phyloP scores from a whole-genome alignment of 225 moss, liverwort and hornwort species.

The Neckera pumila region DNA sequence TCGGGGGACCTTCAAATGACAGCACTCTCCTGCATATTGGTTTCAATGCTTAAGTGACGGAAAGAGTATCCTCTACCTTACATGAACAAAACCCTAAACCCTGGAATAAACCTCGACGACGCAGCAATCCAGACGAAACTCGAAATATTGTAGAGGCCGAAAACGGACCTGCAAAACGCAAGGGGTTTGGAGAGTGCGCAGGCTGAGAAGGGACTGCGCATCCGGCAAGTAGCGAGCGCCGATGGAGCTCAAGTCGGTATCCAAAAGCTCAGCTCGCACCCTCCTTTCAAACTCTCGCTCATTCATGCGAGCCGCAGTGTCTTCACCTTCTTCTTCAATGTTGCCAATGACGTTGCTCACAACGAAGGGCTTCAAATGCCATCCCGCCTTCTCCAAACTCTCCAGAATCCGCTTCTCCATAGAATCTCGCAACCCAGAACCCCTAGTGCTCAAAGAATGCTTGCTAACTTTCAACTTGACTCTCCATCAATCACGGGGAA shows the following conservation, averaged over 20 bases:
- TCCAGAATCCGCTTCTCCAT: constrained; percentile 41
- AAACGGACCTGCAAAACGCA: constrained; percentile 66
- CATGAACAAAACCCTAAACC: background rate
- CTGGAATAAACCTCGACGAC: background rate
- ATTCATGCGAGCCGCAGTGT: background rate
- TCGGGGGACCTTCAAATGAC: background rate
- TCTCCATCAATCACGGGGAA: background rate
- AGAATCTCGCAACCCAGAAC: background rate
- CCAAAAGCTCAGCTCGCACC: constrained; percentile 54
- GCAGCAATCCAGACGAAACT: background rate
- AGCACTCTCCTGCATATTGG: background rate
- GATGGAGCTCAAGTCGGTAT: constrained; percentile 48
- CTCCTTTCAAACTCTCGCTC: constrained; percentile 43
- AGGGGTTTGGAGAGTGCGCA: constrained; percentile 47
- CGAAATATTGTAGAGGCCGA: background rate
- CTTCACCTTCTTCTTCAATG: constrained; percentile 29
- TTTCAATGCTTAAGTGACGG: background rate
- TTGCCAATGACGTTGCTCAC: constrained; percentile 37
- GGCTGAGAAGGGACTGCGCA: constrained; percentile 29
- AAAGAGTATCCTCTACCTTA: background rate
- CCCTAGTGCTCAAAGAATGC: background rate
- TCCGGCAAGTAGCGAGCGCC: constrained; percentile 60
- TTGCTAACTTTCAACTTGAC: background rate
- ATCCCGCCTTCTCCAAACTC: constrained; percentile 63
- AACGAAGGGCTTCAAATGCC: constrained; percentile 54